Percentiles rank a stretch among this genome's conserved stretches.
Conservation (phyloP, 805 yeast genomes). For the Metschnikowia colocasiae region DNA sequence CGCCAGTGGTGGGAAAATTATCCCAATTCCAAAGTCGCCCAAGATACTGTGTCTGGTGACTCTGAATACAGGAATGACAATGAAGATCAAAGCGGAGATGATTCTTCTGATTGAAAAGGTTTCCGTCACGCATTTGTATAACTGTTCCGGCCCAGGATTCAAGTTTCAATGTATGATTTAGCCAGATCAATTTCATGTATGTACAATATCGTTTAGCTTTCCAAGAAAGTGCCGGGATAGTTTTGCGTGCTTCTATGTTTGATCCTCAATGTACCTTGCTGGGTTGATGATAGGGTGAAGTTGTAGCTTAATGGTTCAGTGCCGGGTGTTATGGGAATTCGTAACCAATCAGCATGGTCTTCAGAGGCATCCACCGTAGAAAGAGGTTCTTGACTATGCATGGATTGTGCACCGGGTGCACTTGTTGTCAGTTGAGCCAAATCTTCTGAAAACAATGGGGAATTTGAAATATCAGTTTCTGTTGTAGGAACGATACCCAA, state of each 20-base stretch:
- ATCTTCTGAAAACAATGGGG: not conserved
- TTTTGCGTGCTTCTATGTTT: not conserved
- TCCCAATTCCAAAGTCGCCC: not conserved
- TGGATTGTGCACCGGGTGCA: not conserved
- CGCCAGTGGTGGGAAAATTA: not conserved
- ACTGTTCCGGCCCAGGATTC: not conserved
- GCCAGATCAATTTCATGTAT: not conserved
- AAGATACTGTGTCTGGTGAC: not conserved
- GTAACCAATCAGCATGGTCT: not conserved
- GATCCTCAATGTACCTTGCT: not conserved
- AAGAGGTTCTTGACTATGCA: not conserved
- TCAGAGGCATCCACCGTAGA: not conserved
- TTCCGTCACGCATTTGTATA: not conserved
- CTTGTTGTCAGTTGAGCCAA: not conserved
- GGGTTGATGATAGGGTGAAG: not conserved
- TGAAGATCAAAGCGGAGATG: not conserved
- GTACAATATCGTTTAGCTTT: not conserved
- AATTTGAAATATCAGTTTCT: not conserved
- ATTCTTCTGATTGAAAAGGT: not conserved
- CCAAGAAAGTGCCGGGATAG: not conserved
- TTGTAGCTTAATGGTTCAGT: not conserved
- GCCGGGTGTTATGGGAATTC: not conserved
- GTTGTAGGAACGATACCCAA: not conserved
- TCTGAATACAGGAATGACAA: not conserved
- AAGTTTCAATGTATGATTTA: not conserved